These are phyloP conservation scores for Saccharomycopsis crataegensis DNA, from an alignment of 1,139 yeast genomes.

Conservation along the genomic window DNA sequence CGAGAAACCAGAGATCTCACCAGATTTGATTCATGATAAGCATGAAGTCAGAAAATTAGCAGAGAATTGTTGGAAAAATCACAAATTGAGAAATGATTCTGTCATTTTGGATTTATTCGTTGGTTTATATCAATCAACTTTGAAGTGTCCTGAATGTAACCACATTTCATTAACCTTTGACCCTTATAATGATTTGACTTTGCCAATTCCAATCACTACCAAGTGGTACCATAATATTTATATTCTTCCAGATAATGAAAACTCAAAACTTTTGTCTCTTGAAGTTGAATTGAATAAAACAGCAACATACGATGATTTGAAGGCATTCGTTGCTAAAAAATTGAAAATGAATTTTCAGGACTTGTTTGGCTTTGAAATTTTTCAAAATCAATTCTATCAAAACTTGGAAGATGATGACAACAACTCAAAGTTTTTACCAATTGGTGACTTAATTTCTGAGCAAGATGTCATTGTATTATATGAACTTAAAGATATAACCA, in stretches of 20 bases:
- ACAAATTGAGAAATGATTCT: constrained; percentile 77
- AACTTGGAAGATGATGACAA: constrained; percentile 54
- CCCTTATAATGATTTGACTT: constrained; percentile 84
- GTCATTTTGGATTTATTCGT: constrained; percentile 79
- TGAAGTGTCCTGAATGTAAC: constrained; percentile 79
- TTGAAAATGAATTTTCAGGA: constrained; percentile 35
- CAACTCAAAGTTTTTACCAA: constrained; percentile 53
- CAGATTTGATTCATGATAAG: constrained; percentile 46
- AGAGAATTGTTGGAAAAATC: constrained; percentile 71
- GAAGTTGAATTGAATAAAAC: constrained; percentile 70
- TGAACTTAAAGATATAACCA: constrained; percentile 41
- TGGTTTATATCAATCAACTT: constrained; percentile 83
- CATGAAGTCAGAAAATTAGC: constrained; percentile 59
- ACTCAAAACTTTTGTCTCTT: constrained; percentile 41
- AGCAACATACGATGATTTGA: constrained; percentile 58
- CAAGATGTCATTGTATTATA: constrained; percentile 65
- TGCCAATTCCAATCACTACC: constrained; percentile 77
- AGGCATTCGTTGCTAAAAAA: constrained; percentile 50
- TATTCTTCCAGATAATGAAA: constrained; percentile 45
- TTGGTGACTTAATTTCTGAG: constrained; percentile 59
- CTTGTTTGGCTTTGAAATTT: constrained; percentile 64
- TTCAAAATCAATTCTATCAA: constrained; percentile 59
- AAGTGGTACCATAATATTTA: constrained; percentile 66
- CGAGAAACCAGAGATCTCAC: constrained; percentile 76
- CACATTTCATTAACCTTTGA: constrained; percentile 87